A percentile compares a stretch with the other conserved stretches of the same genome.
Conservation (phyloP, 805 yeast species). For the Metschnikowia aberdeeniae region DNA sequence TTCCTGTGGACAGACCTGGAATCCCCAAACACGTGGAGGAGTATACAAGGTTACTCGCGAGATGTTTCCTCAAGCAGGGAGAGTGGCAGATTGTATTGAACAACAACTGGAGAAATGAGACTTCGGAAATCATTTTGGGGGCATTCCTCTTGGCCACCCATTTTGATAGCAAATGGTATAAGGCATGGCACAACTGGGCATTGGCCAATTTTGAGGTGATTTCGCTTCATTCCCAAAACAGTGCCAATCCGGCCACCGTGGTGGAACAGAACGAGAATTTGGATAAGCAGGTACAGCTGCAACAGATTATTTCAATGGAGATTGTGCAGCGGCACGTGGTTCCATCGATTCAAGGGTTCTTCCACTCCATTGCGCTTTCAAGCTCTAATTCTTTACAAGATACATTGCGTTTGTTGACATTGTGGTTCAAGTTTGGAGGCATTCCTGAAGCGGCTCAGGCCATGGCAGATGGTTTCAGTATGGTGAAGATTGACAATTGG, state of each 20-base stretch:
- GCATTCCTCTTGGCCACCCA: constrained; percentile 92
- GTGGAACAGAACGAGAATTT: constrained; percentile 27
- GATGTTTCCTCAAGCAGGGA: constrained; percentile 96
- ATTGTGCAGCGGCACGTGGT: constrained; percentile 82
- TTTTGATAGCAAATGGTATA: constrained; percentile 90
- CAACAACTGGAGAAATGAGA: constrained; percentile 71
- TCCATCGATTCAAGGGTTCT: constrained; percentile 94
- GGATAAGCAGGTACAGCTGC: constrained; percentile 13
- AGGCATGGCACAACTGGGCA: constrained; percentile 99
- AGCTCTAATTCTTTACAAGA: constrained; percentile 87
- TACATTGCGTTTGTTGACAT: constrained; percentile 78
- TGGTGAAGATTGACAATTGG: constrained; percentile 92
- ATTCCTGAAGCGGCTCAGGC: constrained; percentile 87
- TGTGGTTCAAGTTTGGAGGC: constrained; percentile 97
- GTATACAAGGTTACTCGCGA: constrained; percentile 79
- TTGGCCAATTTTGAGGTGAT: constrained; percentile 95
- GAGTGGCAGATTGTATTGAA: constrained; percentile 93
- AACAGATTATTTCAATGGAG: constrained; percentile 37
- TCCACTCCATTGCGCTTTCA: constrained; percentile 88
- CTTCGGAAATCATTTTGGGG: constrained; percentile 80
- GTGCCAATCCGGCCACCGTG: constrained; percentile 13
- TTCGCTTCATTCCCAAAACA: constrained; percentile 47
- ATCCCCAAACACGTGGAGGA: constrained; percentile 73
- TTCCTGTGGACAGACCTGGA: constrained; percentile 70
- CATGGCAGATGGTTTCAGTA: constrained; percentile 81